These are phyloP conservation scores for Dothistroma septosporum DNA, from an alignment of 2,329 filamentous ascomycete genomes.

Conservation along the genomic window DNA sequence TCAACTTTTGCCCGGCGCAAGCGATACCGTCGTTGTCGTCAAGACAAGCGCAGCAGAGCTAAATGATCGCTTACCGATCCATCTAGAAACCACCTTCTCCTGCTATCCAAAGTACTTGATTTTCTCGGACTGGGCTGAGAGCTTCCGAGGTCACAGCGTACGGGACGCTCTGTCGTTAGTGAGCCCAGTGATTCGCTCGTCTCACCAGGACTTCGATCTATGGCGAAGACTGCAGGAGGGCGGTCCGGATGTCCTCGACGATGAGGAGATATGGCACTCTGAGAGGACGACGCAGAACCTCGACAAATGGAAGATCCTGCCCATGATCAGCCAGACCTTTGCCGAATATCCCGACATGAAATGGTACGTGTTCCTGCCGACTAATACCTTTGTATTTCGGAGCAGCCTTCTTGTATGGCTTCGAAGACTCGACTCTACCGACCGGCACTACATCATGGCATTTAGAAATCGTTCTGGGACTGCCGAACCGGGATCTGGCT, in stretches of 20 bases:
- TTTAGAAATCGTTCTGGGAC: conserved; percentile 45
- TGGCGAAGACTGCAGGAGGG: conserved; percentile 24
- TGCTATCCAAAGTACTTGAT: conserved; percentile 35
- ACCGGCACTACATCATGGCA: conserved; percentile 47
- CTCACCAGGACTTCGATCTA: conserved; percentile 28
- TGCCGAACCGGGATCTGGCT: conserved; percentile 40
- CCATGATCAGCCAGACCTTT: conserved; percentile 40
- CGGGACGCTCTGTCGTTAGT: conserved; percentile 29
- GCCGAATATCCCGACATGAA: conserved; percentile 41
- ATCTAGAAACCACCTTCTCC: conserved; percentile 35
- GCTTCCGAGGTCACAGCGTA: conserved; percentile 34
- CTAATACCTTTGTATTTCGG: conserved; percentile 47
- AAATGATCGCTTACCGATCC: conserved; percentile 29
- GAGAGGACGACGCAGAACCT: conserved; percentile 35
- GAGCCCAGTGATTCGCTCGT: conserved; percentile 11
- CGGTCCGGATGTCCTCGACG: conserved; percentile 31
- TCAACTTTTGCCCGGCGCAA: conserved; percentile 29
- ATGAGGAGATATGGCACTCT: conserved; percentile 28
- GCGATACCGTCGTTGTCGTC: conserved; percentile 53
- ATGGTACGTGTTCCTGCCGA: conserved; percentile 53
- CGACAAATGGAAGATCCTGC: conserved; percentile 51
- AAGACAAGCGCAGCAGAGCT: conserved; percentile 35
- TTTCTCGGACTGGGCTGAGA: conserved; percentile 38
- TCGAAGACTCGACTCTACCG: conserved; percentile 41
- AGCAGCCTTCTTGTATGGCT: conserved; percentile 44